phyloP scores from a whole-genome alignment of 345 rosid species.

The Melaleuca quinquenervia region DNA sequence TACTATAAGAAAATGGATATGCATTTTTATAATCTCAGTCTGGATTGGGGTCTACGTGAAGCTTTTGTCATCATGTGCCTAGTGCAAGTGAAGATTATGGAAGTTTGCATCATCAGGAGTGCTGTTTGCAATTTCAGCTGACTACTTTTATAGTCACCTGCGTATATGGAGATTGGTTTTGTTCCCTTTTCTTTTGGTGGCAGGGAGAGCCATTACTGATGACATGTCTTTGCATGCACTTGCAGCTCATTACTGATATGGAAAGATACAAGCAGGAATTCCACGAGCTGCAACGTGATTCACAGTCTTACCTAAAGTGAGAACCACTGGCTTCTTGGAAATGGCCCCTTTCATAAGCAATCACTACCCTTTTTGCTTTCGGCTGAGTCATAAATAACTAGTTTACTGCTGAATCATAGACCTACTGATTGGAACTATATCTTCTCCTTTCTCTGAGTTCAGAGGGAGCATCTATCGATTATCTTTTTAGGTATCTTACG shows the following conservation, averaged over 20 bases:
- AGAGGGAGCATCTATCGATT: not conserved
- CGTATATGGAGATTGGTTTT: not conserved
- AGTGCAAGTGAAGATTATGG: not conserved
- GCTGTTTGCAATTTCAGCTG: not conserved
- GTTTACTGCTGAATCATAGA: not conserved
- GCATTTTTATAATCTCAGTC: not conserved
- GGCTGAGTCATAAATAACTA: not conserved
- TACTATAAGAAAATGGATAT: not conserved
- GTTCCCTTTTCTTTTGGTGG: not conserved
- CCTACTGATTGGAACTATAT: not conserved
- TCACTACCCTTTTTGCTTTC: not conserved
- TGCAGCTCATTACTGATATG: constrained; percentile 71
- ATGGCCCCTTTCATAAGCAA: not conserved
- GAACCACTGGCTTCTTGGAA: constrained; percentile 2
- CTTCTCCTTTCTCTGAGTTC: not conserved
- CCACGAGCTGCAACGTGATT: constrained; percentile 33
- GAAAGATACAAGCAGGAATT: constrained; percentile 67
- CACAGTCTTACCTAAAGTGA: constrained; percentile 43
- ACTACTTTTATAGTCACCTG: not conserved
- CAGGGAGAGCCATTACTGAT: not conserved
- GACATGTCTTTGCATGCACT: not conserved
- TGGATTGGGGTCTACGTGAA: not conserved
- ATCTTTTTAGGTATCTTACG: not conserved
- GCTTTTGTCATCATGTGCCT: not conserved
- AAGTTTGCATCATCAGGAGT: not conserved